A percentile compares a stretch with the other conserved stretches of the same genome.
These are phyloP conservation scores for Eleusine indica DNA, from an alignment of 176 grass and related monocot genomes.

Conservation along the genomic window DNA sequence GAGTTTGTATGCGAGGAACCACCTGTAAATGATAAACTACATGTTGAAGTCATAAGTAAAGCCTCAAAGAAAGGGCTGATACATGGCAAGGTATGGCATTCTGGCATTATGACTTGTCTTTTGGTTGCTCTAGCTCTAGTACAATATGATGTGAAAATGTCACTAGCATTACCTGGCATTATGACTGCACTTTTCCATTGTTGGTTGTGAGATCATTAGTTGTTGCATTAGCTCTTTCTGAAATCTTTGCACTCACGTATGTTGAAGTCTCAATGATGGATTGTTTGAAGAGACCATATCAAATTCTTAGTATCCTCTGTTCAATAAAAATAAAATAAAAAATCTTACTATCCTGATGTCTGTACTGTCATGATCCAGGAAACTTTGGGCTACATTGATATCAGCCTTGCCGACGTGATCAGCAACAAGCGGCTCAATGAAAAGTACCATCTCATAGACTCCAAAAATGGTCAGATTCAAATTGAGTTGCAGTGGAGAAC, in stretches of 20 bases:
- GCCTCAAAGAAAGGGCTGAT: conserved; percentile 68
- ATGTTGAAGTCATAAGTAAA: conserved; percentile 84
- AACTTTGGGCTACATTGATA: conserved; percentile 79
- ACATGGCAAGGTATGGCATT: conserved; percentile 75
- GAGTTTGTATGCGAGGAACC: conserved; percentile 87
- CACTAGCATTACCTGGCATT: not conserved
- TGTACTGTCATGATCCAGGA: conserved; percentile 56
- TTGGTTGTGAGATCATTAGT: not conserved
- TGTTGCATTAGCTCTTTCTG: not conserved
- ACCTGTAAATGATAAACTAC: conserved; percentile 80
- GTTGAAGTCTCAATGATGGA: not conserved
- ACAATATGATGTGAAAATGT: conserved; percentile 8
- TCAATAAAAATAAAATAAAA: no score
- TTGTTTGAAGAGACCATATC: not conserved
- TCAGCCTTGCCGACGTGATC: conserved; percentile 69
- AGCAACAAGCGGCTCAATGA: conserved; percentile 88
- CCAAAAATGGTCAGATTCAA: conserved; percentile 87
- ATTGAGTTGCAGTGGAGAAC: conserved; percentile 90
- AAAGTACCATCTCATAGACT: conserved; percentile 83
- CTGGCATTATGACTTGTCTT: not conserved
- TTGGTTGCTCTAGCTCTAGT: not conserved
- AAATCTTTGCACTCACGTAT: not conserved
- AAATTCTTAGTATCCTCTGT: not conserved
- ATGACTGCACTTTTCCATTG: not conserved
- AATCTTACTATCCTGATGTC: not conserved